Evolutionary conservation across 768 basidiomycete genomes (phyloP), one percentile per base, ranked within the genome.

Genomic region (Saitozyma sp.): DNA sequence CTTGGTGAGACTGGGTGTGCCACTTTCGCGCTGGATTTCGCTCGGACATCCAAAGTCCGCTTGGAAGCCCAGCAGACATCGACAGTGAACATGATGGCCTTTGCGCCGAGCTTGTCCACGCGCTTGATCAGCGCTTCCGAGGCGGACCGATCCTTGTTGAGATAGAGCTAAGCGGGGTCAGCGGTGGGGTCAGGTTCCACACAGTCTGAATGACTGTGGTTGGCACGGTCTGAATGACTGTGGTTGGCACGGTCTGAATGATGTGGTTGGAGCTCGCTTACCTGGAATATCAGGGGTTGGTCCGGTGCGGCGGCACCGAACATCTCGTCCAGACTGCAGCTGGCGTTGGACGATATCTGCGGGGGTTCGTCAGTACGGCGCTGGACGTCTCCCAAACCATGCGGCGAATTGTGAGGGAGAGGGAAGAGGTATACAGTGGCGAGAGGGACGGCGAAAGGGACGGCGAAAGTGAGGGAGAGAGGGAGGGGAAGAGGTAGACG

Each of bases 61-160:
- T 92, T 92, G 8, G 29, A 29, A 29, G 29, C 29, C 29, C 29
- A 29, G 29, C 29, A 29, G 29, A 29, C 91, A 80, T 96, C 93
- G 2, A 92, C 92, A 1, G 93, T 95, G 56, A 96, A 80, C 77
- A 91, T 90, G 63, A 96, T 90, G 0, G 90, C 91, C 59, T 88
- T 91, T 79, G 89, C 92, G 0, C 91, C 89, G 6, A 91, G 81
- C 37, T 76, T 75, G 64, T 89, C 88, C 37, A 91, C 84, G 54
- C 89, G 86, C 50, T 82, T 83, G 19, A 95, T 84, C 48, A 89
- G 85, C 14, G 63, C 69, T 40, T 59, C 61, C 42, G 73, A 65
- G 50, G 69, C 43, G 7, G 68, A 56, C 1, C 73, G 60, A 83
- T 82, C 73, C 61, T 90, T 84, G 79, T 92, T 86, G 76, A 95